Base-by-base conservation (phyloP, 1,284 basidiomycete genomes). In the Marasmius fiardii region DNA sequence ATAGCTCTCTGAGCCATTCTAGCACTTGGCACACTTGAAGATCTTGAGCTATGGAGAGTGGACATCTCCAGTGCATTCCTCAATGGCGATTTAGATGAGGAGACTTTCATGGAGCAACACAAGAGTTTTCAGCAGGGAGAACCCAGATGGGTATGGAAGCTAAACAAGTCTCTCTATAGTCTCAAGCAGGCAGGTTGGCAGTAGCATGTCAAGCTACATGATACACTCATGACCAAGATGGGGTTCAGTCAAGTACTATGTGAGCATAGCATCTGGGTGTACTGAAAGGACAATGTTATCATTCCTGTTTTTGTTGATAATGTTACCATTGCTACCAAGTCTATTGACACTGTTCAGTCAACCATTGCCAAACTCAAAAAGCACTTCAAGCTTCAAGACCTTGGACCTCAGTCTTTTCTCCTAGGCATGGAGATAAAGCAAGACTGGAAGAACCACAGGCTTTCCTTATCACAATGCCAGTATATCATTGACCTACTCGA, bases 21-120 rank as follows among this genome's bases (percentile, higher is more conserved):
- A n/a, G n/a, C n/a, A n/a, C n/a, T n/a, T n/a, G n/a, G n/a, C n/a
- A n/a, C n/a, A n/a, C n/a, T n/a, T n/a, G n/a, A n/a, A n/a, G n/a
- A n/a, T n/a, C n/a, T n/a, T n/a, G n/a, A n/a, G n/a, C n/a, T n/a
- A n/a, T n/a, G n/a, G n/a, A n/a, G n/a, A n/a, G n/a, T 73, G 7
- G 68, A 76, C 53, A 48, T 58, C 12, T 51, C 52, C 1, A 64
- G 66, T 0, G 67, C 71, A 1, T 76, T 69, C 52, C 60, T 68
- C 0, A 70, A 73, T 49, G 64, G 63, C 21, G 35, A 56, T 0
- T 59, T 66, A 44, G 58, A 64, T 6, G 58, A 61, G 44, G 49
- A 58, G 1, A 51, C 63, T 6, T 64, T 63, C 45, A 64, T 65
- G 55, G 51, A 50, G 8, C 61, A 63, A 16, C 59, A 61, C 1